These are phyloP conservation scores for Sextonia rubra DNA, from an alignment of 164 flowering plant genomes.

Conservation along the genomic window DNA sequence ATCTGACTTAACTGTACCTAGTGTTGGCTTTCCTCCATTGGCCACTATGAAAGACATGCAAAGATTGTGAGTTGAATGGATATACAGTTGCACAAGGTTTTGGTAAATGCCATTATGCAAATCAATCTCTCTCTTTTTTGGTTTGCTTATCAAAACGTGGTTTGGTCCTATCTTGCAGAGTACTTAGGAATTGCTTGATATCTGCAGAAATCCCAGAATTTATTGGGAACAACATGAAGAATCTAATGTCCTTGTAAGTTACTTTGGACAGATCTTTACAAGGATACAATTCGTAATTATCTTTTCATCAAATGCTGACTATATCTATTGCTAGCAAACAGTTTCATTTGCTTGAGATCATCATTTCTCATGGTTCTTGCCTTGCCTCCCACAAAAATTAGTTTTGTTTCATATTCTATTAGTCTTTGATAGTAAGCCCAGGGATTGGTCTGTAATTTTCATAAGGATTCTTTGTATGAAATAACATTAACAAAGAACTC, in stretches of 20 bases:
- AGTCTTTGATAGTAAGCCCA: too few relatives aligned
- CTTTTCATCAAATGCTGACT: neutral
- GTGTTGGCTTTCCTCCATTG: constrained; percentile 46
- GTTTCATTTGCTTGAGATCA: neutral
- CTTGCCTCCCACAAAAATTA: neutral
- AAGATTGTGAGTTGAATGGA: constrained; percentile 42
- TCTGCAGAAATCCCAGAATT: constrained; percentile 53
- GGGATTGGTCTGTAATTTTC: too few relatives aligned
- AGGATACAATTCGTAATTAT: neutral
- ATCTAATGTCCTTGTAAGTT: constrained; percentile 49
- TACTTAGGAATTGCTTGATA: constrained; percentile 63
- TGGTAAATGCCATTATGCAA: neutral
- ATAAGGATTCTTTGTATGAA: too few relatives aligned
- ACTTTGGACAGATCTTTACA: neutral
- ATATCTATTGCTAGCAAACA: neutral
- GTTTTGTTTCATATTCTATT: neutral
- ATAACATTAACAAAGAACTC: too few relatives aligned
- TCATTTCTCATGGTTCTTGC: neutral
- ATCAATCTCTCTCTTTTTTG: neutral
- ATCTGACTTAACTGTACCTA: constrained; percentile 51
- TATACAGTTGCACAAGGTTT: neutral
- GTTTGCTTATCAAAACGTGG: neutral
- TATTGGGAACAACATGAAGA: constrained; percentile 31
- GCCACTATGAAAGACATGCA: constrained; percentile 25
- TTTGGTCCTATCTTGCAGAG: constrained; percentile 33